Base-by-base conservation (phyloP, 140 eudicot species). In the Oenanthe javanica region DNA sequence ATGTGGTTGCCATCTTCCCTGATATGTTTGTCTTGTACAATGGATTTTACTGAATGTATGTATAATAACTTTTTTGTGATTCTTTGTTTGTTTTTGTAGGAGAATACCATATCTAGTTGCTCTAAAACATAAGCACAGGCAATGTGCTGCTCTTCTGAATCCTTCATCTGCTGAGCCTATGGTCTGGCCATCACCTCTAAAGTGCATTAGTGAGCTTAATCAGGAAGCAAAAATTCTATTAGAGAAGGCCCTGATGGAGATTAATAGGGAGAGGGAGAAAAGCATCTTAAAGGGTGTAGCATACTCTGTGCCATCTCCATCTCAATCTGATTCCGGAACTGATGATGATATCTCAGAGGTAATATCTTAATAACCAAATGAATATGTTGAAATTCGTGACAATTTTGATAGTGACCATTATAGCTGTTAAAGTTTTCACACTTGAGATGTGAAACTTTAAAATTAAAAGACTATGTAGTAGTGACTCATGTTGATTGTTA, bases 131-230 rank as follows among this genome's bases (percentile, higher is more conserved):
- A 88, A 86, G 77, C 83, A 92, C 15, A 89, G 96, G 43, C 94
- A 88, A 9, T 94, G 98, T 90, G 97, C 98, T 59, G 96, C 98
- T 40, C 77, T 94, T 83, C 82, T 94, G 76, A 86, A 94, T 81
- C 98, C 98, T 47, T 85, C 97, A 75, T 83, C 98, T 4, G 94
- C 97, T 0, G 98, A 90, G 86, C 98, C 98, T 81, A 84, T 94
- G 63, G 94, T 92, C 38, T 94, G 98, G 98, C 98, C 98, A n/a
- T 94, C 98, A 61, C 97, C 97, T 25, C 64, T 94, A 79, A 94
- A 94, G 54, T 94, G 92, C 86, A 94, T 94, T 48, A 92, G 96
- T 54, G 98, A 94, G 81, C 94, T 94, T 73, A 94, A 94, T 84
- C 88, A 89, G 45, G 97, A 94, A 66, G 97, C 98, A 15, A 94